Base-by-base conservation (phyloP, 176 grass and related monocot genomes). In the Elymus sibiricus region DNA sequence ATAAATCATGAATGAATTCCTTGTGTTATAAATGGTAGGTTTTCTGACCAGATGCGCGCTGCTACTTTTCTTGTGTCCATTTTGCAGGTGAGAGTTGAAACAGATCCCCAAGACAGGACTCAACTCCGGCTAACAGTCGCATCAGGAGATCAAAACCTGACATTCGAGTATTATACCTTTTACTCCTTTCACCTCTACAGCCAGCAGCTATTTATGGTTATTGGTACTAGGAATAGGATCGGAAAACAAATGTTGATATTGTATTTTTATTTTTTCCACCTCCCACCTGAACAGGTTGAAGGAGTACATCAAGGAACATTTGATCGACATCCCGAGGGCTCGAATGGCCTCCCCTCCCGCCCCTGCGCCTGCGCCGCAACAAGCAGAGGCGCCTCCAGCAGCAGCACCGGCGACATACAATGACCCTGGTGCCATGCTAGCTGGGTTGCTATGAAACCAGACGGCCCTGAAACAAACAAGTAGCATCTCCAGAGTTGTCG, bases 61-160 rank as follows among this genome's bases (percentile, higher is more conserved):
- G 47, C 16, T 34, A 78, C 37, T 6, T 9, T 22, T 47, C 40
- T 12, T 26, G 38, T 64, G 17, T 70, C 19, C 19, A 72, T 89
- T 87, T 85, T 90, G 6, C 77, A 98, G 97, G 46, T 96, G 25
- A 93, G 97, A 91, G 82, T 99, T 60, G 97, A 99, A 90, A 99
- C 97, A 47, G 97, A 99, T 86, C 94, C 97, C 77, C 89, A 95
- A 67, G 97, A 99, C 71, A 94, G 97, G 91, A 96, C 90, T 40
- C 97, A 99, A 67, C 94, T 99, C 76, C 90, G 97, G 78, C 90
- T 99, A 65, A 99, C 97, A 38, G 74, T 96, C 63, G 94, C 90
- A 70, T 96, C 97, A 12, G 97, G 97, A 82, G 94, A 99, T 90
- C 97, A 93, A 68, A 63, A 82, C 71, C 89, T 99, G 91, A 99